Conservation (phyloP, 371 early-diverging fungal genomes). For the Capniomyces stellatus region DNA sequence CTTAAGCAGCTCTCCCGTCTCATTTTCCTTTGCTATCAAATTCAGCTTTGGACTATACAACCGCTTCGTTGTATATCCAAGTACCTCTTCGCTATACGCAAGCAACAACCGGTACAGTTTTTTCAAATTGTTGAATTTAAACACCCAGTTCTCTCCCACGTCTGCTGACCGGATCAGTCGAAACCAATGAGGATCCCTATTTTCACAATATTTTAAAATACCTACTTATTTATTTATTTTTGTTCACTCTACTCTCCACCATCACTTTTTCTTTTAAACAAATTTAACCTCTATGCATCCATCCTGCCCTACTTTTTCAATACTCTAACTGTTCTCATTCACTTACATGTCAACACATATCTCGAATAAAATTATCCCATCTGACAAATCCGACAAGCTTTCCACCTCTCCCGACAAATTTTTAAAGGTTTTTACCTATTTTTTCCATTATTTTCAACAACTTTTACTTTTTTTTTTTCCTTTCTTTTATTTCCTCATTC, state of each 20-base stretch:
- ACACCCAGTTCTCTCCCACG: slow-evolving; percentile 79
- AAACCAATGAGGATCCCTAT: slow-evolving; percentile 77
- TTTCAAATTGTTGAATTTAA: slow-evolving; percentile 77
- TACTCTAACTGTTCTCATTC: too few relatives aligned
- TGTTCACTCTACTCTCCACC: too few relatives aligned
- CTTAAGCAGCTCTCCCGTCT: slow-evolving; percentile 48
- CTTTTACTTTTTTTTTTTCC: too few relatives aligned
- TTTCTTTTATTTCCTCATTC: too few relatives aligned
- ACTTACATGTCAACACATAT: slow-evolving; percentile 68
- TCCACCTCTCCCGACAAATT: background rate
- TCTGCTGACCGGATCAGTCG: slow-evolving; percentile 52
- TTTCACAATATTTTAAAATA: background rate
- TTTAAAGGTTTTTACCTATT: background rate
- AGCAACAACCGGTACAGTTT: slow-evolving; percentile 62
- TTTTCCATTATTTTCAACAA: too few relatives aligned
- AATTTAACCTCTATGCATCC: too few relatives aligned
- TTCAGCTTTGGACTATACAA: slow-evolving; percentile 50
- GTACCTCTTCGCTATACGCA: slow-evolving; percentile 70
- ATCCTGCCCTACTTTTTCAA: too few relatives aligned
- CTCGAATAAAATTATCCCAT: slow-evolving; percentile 63
- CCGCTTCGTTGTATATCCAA: slow-evolving; percentile 32
- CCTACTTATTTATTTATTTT: background rate
- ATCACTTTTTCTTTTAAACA: too few relatives aligned
- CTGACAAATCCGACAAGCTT: slow-evolving; percentile 44
- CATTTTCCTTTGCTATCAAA: slow-evolving; percentile 61